A percentile compares a stretch with the other conserved stretches of the same genome.
Evolutionary conservation across 495 filamentous ascomycete genomes (phyloP).

Genomic region (Tirmania nivea): DNA sequence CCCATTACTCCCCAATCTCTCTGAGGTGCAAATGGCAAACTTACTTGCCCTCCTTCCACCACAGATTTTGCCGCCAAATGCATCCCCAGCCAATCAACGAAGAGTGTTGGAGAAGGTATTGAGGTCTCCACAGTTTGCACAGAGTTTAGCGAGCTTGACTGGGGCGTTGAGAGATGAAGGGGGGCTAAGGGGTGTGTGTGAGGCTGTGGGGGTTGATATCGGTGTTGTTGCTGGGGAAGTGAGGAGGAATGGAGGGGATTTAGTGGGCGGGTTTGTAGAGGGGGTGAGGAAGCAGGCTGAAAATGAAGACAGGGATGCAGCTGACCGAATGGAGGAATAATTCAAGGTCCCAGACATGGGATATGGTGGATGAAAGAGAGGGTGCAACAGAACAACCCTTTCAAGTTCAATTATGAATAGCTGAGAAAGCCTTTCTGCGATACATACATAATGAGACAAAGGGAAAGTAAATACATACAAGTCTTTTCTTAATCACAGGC

Average conservation of each 20-base stretch:
- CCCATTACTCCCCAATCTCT: constrained; percentile 42
- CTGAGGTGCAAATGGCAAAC: constrained; percentile 47
- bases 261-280: constrained; percentile 72
- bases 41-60: constrained; percentile 59
- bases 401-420: too few relatives aligned
- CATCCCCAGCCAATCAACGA: constrained; percentile 52
- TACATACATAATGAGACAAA: too few relatives aligned
- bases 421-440: too few relatives aligned
- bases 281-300: constrained; percentile 63
- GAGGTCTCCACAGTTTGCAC: constrained; percentile 74
- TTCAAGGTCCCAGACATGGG: not conserved
- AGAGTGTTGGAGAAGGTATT: constrained; percentile 60
- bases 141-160: constrained; percentile 65
- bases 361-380: too few relatives aligned
- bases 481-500: too few relatives aligned
- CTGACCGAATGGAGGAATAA: not conserved
- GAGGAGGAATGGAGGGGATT: constrained; percentile 60
- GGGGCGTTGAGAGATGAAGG: constrained; percentile 65
- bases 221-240: constrained; percentile 51
- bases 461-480: too few relatives aligned
- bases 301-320: constrained; percentile 24
- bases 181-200: constrained; percentile 72
- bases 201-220: constrained; percentile 58
- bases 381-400: too few relatives aligned
- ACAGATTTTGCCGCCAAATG: constrained; percentile 22